phyloP scores from a whole-genome alignment of 352 stramenopile genomes.

The Phytophthora tubulina region DNA sequence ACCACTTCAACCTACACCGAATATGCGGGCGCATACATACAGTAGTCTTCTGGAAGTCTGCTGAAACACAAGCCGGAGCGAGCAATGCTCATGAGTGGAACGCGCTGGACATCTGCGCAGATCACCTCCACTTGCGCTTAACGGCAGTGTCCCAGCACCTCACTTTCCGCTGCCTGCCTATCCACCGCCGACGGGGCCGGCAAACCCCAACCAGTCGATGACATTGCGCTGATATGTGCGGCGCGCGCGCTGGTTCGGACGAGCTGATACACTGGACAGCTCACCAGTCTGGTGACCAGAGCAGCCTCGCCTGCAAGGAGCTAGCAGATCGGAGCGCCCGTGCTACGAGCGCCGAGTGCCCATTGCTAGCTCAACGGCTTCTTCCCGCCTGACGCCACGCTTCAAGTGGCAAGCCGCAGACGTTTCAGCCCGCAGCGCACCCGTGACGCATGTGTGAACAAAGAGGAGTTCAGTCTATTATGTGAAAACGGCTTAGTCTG shows the following conservation, averaged over 20 bases:
- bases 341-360: neutral
- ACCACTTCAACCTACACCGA: slow-evolving; percentile 23
- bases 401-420: neutral
- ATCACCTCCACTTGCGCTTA: neutral
- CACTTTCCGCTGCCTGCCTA: neutral
- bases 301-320: too few relatives aligned
- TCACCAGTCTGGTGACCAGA: too few relatives aligned
- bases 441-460: slow-evolving; percentile 4
- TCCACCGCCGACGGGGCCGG: neutral
- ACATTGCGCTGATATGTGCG: slow-evolving; percentile 5
- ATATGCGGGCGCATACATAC: neutral
- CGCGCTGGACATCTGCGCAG: neutral
- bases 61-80: too few relatives aligned
- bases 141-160: neutral
- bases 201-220: too few relatives aligned
- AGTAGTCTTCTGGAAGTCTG: too few relatives aligned
- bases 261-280: neutral
- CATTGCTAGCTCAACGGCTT: slow-evolving; percentile 13
- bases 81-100: neutral
- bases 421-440: slow-evolving; percentile 3
- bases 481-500: neutral
- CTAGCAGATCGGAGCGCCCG: too few relatives aligned
- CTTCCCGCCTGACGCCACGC: neutral
- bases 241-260: neutral
- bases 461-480: neutral